Evolutionary conservation across 106 monocot species (phyloP).

Genomic region (Platanthera guangdongensis): DNA sequence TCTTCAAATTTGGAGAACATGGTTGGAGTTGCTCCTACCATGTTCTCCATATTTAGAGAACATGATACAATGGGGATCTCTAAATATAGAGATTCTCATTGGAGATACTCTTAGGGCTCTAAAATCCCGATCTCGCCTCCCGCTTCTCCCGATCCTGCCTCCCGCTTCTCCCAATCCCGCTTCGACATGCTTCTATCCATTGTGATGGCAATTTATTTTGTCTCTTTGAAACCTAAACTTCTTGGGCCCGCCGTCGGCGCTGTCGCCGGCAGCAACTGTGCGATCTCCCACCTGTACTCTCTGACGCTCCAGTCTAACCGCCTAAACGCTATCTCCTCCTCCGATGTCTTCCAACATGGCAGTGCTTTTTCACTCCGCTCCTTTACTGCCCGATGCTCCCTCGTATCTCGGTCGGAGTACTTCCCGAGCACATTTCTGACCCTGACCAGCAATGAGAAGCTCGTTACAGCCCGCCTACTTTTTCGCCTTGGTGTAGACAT

Average conservation of each 20-base stretch:
- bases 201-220: background rate
- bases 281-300: background rate
- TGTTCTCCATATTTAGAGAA: no score
- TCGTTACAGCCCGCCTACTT: conserved; percentile 69
- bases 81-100: no score
- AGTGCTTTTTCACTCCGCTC: background rate
- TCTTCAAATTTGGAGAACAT: no score
- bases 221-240: conserved; percentile 13
- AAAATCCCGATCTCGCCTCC: no score
- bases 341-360: background rate
- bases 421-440: conserved; percentile 63
- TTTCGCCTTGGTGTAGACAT: conserved; percentile 78
- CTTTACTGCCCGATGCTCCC: conserved; percentile 16
- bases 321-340: background rate
- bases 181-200: background rate
- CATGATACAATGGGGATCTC: no score
- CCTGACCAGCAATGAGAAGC: conserved; percentile 71
- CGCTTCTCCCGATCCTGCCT: no score
- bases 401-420: conserved; percentile 50
- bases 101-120: no score
- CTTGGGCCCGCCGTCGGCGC: background rate
- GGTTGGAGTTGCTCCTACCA: no score
- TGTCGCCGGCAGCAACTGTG: background rate
- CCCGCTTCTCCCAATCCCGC: background rate
- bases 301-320: background rate